Conservation (phyloP, 306 rosid species). For the Castanea sativa region DNA sequence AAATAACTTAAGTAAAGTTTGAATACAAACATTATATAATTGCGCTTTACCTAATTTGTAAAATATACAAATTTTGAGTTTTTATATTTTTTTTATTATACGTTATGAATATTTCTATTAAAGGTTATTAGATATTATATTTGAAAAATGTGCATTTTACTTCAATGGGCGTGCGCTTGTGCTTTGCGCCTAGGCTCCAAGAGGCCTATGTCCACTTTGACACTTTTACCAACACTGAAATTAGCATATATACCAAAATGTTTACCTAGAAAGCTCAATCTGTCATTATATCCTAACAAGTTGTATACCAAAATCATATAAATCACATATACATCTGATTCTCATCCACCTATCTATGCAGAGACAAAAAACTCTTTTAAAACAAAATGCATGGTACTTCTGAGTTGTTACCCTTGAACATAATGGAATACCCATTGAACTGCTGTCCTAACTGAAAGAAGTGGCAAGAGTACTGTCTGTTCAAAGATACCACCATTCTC, state of each 20-base stretch:
- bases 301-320: neutral
- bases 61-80: too few relatives aligned
- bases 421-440: neutral
- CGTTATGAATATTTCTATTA: too few relatives aligned
- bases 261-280: constrained; percentile 13
- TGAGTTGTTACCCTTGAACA: neutral
- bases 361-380: neutral
- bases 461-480: neutral
- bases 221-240: neutral
- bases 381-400: neutral
- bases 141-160: too few relatives aligned
- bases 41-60: too few relatives aligned
- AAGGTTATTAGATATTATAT: too few relatives aligned
- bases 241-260: constrained; percentile 12
- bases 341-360: neutral
- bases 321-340: neutral
- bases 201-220: too few relatives aligned
- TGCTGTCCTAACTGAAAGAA: neutral
- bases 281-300: constrained; percentile 20
- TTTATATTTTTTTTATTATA: too few relatives aligned
- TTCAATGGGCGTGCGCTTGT: too few relatives aligned
- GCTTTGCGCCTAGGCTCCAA: too few relatives aligned
- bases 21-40: too few relatives aligned
- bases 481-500: neutral
- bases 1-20: too few relatives aligned